Base-by-base conservation (phyloP, 2,329 filamentous ascomycete species). In the Cordyceps farinosa region DNA sequence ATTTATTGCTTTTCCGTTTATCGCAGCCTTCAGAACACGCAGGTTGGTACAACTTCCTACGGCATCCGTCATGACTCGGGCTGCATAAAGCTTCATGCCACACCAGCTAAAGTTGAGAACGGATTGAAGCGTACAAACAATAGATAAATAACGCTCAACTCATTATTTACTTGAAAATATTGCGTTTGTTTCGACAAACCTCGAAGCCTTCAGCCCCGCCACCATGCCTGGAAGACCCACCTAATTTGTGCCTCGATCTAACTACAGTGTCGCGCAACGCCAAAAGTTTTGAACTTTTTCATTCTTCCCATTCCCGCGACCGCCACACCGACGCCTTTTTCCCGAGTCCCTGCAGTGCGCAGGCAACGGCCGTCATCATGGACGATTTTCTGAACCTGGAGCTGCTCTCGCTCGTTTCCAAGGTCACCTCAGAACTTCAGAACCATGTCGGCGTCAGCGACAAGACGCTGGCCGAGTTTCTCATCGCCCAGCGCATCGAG, bases 381-480 rank as follows among this genome's bases (percentile, higher is more conserved):
- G 92, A 96, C 74, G 94, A 97, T 73, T 84, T 99, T 69, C 86
- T 91, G 75, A 90, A 91, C 70, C 87, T 99, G 73, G 95, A 99
- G 82, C 83, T 96, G 65, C 84, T 99, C 61, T 97, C 93, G 70
- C 88, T 99, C 72, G 92, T 98, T 63, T 95, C 92, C 57, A 97
- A 94, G 76, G 92, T 99, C 70, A 92, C 92, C 15, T 94, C 90
- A 22, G 95, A 99, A 77, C 83, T 99, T 60, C 90, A 96, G 71
- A 99, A 99, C 73, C 91, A 99, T 77, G 78, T 98, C 65, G 92
- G 93, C 62, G 87, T 97, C 70, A 90, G 86, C 74, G 93, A 99
- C 78, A 97, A 96, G 77, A 97, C 92, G 5, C 87, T 99, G 32
- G 93, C 95, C 69, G 95, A 99, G 77, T 99, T 97, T 73, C 87